Conservation (phyloP, 2,329 filamentous ascomycete species). For the Neopestalotiopsis sp. region DNA sequence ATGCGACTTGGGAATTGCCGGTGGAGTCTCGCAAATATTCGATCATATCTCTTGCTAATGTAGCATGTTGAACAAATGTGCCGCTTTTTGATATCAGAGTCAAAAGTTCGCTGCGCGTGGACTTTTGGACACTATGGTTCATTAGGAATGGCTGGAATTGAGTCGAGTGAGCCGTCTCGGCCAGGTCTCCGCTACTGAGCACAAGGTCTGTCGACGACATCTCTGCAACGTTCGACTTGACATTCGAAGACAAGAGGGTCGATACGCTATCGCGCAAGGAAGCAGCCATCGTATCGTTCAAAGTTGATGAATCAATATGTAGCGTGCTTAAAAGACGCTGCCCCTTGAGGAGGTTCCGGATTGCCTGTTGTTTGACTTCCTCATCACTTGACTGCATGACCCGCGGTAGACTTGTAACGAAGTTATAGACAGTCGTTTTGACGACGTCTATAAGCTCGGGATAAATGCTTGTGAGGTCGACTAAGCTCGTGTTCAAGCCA, state of each 20-base stretch:
- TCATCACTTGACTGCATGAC: constrained; percentile 87
- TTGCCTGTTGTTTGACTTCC: constrained; percentile 71
- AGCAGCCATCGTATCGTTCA: constrained; percentile 70
- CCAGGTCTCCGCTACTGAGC: constrained; percentile 35
- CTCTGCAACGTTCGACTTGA: constrained; percentile 39
- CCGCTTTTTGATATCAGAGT: constrained; percentile 63
- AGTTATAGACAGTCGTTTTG: constrained; percentile 76
- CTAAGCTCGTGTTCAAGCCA: constrained; percentile 62
- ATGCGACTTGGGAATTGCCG: constrained; percentile 67
- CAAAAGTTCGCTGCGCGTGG: constrained; percentile 62
- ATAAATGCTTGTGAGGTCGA: constrained; percentile 68
- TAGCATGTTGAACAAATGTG: constrained; percentile 62
- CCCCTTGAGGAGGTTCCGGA: constrained; percentile 79
- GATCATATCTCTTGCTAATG: constrained; percentile 69
- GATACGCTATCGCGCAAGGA: constrained; percentile 78
- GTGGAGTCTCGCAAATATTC: constrained; percentile 64
- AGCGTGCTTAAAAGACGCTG: constrained; percentile 70
- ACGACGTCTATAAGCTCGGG: constrained; percentile 66
- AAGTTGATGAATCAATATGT: constrained; percentile 66
- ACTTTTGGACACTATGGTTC: constrained; percentile 68
- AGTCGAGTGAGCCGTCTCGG: constrained; percentile 25
- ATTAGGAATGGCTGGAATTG: constrained; percentile 68
- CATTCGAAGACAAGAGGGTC: constrained; percentile 43
- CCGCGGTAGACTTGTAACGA: constrained; percentile 81
- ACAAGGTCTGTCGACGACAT: constrained; percentile 32